A percentile compares a stretch with the other conserved stretches of the same genome.
phyloP scores from a whole-genome alignment of 345 rosid species.

The Zanthoxylum bungeanum region DNA sequence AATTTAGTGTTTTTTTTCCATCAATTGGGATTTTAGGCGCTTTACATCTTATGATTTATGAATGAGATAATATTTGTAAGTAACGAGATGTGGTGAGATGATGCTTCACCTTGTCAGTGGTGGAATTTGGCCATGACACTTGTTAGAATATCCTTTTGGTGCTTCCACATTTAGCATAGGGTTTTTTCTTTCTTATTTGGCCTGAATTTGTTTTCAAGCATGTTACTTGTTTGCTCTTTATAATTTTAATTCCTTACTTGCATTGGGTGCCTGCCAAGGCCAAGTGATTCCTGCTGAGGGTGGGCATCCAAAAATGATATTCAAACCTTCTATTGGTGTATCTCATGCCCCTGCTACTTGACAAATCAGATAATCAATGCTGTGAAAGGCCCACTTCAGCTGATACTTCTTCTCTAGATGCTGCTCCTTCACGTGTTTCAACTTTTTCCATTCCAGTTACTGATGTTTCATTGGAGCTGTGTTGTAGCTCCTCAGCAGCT shows the following conservation, averaged over 20 bases:
- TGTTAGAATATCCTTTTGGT: neutral
- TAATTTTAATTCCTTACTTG: constrained; percentile 16
- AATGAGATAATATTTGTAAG: neutral
- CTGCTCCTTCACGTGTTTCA: constrained; percentile 33
- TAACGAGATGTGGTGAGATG: neutral
- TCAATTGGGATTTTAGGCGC: too few species aligned
- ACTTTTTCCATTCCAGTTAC: constrained; percentile 25
- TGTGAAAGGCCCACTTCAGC: constrained; percentile 34
- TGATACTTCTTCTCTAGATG: constrained; percentile 29
- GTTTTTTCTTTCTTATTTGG: neutral
- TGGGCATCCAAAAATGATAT: constrained; percentile 22
- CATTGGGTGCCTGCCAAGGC: constrained; percentile 33
- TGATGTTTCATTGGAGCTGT: constrained; percentile 28
- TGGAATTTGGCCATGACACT: neutral
- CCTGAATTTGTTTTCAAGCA: neutral
- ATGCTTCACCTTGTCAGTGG: neutral
- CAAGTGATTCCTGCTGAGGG: constrained; percentile 43
- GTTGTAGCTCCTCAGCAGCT: constrained; percentile 27
- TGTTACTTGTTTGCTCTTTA: constrained; percentile 5
- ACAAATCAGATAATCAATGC: constrained; percentile 36
- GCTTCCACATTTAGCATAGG: neutral
- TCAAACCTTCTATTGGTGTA: constrained; percentile 24
- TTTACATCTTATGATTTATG: neutral
- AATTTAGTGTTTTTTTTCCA: neutral
- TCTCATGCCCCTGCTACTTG: constrained; percentile 27